Evolutionary conservation across 176 grass and related monocot species (phyloP), one percentile per base, ranked within the genome.

Genomic region (Alloteropsis semialata): DNA sequence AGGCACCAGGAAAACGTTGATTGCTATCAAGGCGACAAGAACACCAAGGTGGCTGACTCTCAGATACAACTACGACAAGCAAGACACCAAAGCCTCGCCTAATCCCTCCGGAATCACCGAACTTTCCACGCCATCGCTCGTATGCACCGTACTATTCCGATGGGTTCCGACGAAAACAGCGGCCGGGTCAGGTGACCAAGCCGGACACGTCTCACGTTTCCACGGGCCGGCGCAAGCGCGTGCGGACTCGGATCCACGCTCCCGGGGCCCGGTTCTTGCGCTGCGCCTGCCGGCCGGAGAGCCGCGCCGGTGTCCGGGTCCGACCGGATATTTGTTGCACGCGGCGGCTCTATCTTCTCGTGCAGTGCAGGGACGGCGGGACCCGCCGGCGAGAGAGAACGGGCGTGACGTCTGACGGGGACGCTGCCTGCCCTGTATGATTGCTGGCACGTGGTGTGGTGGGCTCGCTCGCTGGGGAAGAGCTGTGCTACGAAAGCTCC

Each of bases 241-340:
- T 8, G 82, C 74, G 78, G 84, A 85, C 75, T 85, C 75, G 75
- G 84, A 85, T 85, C 83, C 83, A 59, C 74, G 74, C 62, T 13
- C 15, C 3, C 0, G 29, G n/a, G n/a, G n/a, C n/a, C n/a, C n/a
- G n/a, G n/a, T n/a, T n/a, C n/a, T n/a, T n/a, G n/a, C n/a, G n/a
- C n/a, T n/a, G n/a, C n/a, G n/a, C n/a, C n/a, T n/a, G n/a, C n/a
- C n/a, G n/a, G n/a, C n/a, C n/a, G n/a, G n/a, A n/a, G n/a, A 18
- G 55, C 6, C 6, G 58, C 11, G 3, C n/a, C 39, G 6, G 61
- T 7, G 72, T n/a, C 25, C 2, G 9, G 39, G n/a, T n/a, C 2
- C 44, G 49, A 9, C 50, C 50, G 19, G 53, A 85, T 78, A 70
- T 85, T 70, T 54, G 71, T 3, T 21, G 44, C 8, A 5, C 25